Evolutionary conservation across 2,329 filamentous ascomycete genomes (phyloP).

Genomic region (Alternaria gaisen): DNA sequence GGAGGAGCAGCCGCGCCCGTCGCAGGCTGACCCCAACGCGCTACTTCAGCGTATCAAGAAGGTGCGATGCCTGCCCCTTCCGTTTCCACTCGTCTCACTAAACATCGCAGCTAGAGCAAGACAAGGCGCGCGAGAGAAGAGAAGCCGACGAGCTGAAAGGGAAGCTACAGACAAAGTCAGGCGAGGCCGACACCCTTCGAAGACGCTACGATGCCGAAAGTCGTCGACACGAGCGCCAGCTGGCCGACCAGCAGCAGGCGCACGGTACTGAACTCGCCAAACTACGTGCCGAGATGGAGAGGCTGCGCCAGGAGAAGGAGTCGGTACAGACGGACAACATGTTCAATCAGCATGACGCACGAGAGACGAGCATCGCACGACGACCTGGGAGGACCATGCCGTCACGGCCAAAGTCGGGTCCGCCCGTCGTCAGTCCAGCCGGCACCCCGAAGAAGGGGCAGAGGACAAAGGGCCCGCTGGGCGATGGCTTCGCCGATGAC

Average conservation of each 20-base stretch:
- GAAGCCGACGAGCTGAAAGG: constrained; percentile 41
- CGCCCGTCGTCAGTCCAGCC: constrained; percentile 41
- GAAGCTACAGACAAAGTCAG: constrained; percentile 64
- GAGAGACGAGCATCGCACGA: constrained; percentile 60
- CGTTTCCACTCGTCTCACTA: constrained; percentile 19
- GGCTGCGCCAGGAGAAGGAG: constrained; percentile 70
- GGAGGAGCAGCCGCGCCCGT: constrained; percentile 33
- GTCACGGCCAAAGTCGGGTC: constrained; percentile 34
- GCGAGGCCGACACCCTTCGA: constrained; percentile 79
- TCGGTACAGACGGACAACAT: constrained; percentile 73
- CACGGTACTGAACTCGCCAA: constrained; percentile 71
- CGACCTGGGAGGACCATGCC: constrained; percentile 51
- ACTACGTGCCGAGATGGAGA: constrained; percentile 71
- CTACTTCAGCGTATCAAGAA: constrained; percentile 56
- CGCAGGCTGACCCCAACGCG: constrained; percentile 39
- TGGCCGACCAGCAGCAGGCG: constrained; percentile 68
- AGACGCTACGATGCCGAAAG: constrained; percentile 70
- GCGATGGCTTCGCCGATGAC: constrained; percentile 80
- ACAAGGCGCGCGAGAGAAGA: constrained; percentile 45
- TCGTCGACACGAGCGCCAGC: constrained; percentile 69
- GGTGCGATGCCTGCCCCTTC: constrained; percentile 27
- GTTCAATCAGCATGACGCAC: constrained; percentile 76
- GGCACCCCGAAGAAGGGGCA: constrained; percentile 69
- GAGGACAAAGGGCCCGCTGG: constrained; percentile 64
- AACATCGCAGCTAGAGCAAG: constrained; percentile 53